Conservation (phyloP, 2,329 filamentous ascomycete genomes). For the Cordyceps fumosorosea region DNA sequence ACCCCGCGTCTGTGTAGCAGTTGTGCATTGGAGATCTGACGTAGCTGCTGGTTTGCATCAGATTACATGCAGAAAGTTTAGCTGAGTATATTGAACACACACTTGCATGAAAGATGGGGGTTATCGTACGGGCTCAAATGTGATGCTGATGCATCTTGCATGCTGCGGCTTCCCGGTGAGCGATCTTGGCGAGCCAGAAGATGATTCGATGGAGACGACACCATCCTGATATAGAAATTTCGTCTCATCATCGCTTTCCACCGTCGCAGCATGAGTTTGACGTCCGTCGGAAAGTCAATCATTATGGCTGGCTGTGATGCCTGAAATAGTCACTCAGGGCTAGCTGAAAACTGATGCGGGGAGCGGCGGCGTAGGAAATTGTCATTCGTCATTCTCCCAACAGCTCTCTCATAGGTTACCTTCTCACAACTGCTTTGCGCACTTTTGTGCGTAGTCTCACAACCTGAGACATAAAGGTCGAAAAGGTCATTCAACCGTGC, state of each 20-base stretch:
- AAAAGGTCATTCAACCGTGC: background rate
- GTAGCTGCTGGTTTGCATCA: background rate
- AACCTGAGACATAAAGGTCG: background rate
- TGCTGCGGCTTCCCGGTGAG: background rate
- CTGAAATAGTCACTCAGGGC: background rate
- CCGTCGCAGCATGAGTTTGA: background rate
- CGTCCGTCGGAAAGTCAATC: background rate
- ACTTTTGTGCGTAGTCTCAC: background rate
- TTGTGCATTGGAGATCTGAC: slow-evolving; percentile 6
- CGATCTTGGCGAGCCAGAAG: background rate
- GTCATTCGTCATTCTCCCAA: background rate
- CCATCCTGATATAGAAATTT: background rate
- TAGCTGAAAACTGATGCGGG: background rate
- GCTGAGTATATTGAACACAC: background rate
- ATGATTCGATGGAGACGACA: background rate
- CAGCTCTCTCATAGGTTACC: background rate
- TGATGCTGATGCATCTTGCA: background rate
- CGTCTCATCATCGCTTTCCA: background rate
- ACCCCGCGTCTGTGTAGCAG: slow-evolving; percentile 6
- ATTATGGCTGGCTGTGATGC: background rate
- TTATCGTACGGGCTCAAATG: background rate
- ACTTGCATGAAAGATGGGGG: background rate
- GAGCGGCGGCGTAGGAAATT: background rate
- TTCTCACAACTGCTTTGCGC: background rate
- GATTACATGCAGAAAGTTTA: background rate